Base-by-base conservation (phyloP, 1,284 basidiomycete genomes). In the Moniliella sp. region DNA sequence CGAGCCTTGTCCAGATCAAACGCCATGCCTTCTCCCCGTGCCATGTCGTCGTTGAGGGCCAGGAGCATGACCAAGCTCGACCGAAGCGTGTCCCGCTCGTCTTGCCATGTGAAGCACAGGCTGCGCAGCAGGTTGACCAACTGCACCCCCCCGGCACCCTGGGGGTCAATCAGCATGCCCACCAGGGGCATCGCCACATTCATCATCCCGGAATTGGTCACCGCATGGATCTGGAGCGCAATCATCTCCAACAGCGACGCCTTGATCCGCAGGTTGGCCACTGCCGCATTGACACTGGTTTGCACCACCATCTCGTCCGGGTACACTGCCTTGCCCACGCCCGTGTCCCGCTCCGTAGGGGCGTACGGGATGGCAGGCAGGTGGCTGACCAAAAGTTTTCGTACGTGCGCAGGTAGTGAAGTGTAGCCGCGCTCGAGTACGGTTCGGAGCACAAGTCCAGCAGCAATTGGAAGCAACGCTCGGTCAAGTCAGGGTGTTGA, bases 301-400 rank as follows among this genome's bases (percentile, higher is more conserved):
- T 67, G 63, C n/a, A 82, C 67, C 12, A 71, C 67, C 21, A 48
- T 68, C 4, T 78, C 75, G 46, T 84, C 78, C 10, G 66, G 65
- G 50, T 77, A 82, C 16, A 70, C 61, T 1, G 80, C 71, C 25
- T 75, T 65, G 17, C 88, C 76, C 34, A 65, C 69, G 3, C 69
- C 67, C 19, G 39, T 32, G 27, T 46, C 16, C 28, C 42, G 30
- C 25, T 41, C 27, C 26, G 32, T 43, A 28, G 37, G 60, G 28
- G 19, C 42, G 15, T 54, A 46, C 17, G 81, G 74, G 13, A 86
- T 66, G 13, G 66, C 70, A 2, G 73, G 69, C 14, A 93, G 68
- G 57, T 93, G 84, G 4, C 75, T 69, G 74, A 72, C 45, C 88
- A 82, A 65, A 86, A 94, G 49, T 84, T 76, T 60, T 86, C 79